A percentile compares a stretch with the other conserved stretches of the same genome.
phyloP scores from a whole-genome alignment of 2,329 filamentous ascomycete genomes.

The Xylaria sp. region DNA sequence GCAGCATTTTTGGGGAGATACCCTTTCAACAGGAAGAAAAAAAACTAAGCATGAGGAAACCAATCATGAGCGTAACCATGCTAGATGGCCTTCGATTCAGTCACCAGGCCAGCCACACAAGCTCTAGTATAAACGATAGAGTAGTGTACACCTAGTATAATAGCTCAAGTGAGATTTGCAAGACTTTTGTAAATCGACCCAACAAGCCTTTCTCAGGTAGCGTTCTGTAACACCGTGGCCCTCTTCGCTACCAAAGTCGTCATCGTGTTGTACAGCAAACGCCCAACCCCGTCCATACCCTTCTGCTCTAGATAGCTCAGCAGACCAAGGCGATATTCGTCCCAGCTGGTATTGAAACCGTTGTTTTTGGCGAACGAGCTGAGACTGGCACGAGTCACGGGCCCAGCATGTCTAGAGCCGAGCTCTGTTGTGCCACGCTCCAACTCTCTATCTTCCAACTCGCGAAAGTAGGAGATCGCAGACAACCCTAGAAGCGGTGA shows the following conservation, averaged over 20 bases:
- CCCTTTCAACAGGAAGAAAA: slow-evolving; percentile 38
- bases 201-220: background rate
- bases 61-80: background rate
- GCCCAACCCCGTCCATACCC: slow-evolving; percentile 67
- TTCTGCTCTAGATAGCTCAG: slow-evolving; percentile 66
- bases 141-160: too few species aligned
- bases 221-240: slow-evolving; percentile 13
- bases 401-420: slow-evolving; percentile 61
- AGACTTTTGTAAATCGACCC: background rate
- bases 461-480: slow-evolving; percentile 57
- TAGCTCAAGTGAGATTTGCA: background rate
- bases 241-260: slow-evolving; percentile 65
- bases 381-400: slow-evolving; percentile 70
- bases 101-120: background rate
- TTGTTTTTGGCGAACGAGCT: slow-evolving; percentile 64
- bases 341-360: slow-evolving; percentile 69
- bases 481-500: slow-evolving; percentile 60
- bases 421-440: slow-evolving; percentile 43
- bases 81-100: background rate
- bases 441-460: slow-evolving; percentile 59
- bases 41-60: slow-evolving; percentile 5
- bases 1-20: slow-evolving; percentile 26
- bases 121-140: background rate
- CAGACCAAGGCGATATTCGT: slow-evolving; percentile 74
- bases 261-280: slow-evolving; percentile 81